Evolutionary conservation across 768 basidiomycete species (phyloP).

Genomic region (Pleurotus sapidus): DNA sequence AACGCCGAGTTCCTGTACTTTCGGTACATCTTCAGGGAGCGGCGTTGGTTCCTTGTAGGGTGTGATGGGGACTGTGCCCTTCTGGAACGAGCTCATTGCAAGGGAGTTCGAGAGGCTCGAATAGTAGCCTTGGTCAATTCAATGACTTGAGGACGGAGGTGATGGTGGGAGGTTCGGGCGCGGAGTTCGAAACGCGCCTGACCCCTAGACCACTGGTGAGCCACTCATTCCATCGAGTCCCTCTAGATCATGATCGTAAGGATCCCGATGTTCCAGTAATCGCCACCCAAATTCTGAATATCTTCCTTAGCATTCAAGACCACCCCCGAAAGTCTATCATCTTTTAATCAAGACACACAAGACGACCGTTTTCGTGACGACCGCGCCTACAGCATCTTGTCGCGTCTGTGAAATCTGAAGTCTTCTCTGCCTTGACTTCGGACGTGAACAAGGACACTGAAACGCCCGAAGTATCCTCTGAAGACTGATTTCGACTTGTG

Average conservation of each 20-base stretch:
- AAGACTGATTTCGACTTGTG: slow-evolving; percentile 61
- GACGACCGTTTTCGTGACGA: slow-evolving; percentile 59
- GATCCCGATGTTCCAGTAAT: neutral
- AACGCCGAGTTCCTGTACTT: slow-evolving; percentile 83
- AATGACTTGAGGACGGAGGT: slow-evolving; percentile 19
- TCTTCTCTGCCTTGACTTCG: slow-evolving; percentile 56
- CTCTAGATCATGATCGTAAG: slow-evolving; percentile 18
- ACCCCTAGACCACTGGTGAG: neutral
- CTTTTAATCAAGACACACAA: slow-evolving; percentile 74
- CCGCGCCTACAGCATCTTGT: slow-evolving; percentile 51
- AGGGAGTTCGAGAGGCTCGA: slow-evolving; percentile 9
- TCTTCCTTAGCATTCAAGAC: slow-evolving; percentile 43
- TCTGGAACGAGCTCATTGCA: slow-evolving; percentile 53
- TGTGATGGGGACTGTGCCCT: slow-evolving; percentile 41
- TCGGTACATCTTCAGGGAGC: slow-evolving; percentile 61
- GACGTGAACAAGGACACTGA: slow-evolving; percentile 36
- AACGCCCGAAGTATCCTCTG: slow-evolving; percentile 23
- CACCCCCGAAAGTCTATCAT: slow-evolving; percentile 62
- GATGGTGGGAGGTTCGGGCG: slow-evolving; percentile 4
- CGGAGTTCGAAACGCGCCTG: slow-evolving; percentile 3
- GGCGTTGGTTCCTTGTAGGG: slow-evolving; percentile 66
- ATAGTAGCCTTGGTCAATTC: neutral
- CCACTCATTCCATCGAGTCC: neutral
- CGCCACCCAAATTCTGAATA: too few relatives aligned
- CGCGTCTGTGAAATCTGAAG: slow-evolving; percentile 58